Evolutionary conservation across 2,329 filamentous ascomycete species (phyloP).

Genomic region (Penicillium sclerotigenum): DNA sequence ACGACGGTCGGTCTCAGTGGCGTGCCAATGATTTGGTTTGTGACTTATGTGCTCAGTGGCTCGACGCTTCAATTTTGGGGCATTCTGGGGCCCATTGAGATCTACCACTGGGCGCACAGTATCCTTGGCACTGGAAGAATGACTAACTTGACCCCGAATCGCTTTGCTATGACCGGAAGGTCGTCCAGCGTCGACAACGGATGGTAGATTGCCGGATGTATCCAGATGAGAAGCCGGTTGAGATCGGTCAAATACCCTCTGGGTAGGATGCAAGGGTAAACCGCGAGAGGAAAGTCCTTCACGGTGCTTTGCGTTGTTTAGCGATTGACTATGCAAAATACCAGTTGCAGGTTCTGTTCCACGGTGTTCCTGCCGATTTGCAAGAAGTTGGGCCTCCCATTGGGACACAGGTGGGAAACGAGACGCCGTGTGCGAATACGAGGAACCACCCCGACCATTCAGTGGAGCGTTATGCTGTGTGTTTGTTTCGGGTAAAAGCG

Average conservation of each 20-base stretch:
- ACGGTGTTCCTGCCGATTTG: slow-evolving; percentile 17
- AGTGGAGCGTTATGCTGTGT: not conserved
- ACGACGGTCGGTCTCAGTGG: not conserved
- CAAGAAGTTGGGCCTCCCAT: slow-evolving; percentile 35
- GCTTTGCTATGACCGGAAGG: not conserved
- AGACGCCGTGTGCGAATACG: slow-evolving; percentile 21
- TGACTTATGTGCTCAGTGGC: not conserved
- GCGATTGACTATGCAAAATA: not conserved
- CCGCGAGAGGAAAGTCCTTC: not conserved
- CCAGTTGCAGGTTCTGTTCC: not conserved
- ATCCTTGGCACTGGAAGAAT: slow-evolving; percentile 22
- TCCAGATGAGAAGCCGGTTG: not conserved
- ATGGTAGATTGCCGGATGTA: not conserved
- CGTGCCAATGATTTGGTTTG: not conserved
- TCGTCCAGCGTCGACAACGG: not conserved
- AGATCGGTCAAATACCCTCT: not conserved
- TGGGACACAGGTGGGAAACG: slow-evolving; percentile 40
- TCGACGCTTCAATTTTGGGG: slow-evolving; percentile 25
- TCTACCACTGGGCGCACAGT: slow-evolving; percentile 15
- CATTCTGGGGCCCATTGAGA: not conserved
- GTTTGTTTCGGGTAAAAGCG: slow-evolving; percentile 26
- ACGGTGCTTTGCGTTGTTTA: not conserved
- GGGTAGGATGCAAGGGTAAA: not conserved
- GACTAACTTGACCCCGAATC: not conserved
- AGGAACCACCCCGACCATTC: slow-evolving; percentile 13